Conservation (phyloP, 1,139 yeast genomes). For the Yamadazyma dendronema region DNA sequence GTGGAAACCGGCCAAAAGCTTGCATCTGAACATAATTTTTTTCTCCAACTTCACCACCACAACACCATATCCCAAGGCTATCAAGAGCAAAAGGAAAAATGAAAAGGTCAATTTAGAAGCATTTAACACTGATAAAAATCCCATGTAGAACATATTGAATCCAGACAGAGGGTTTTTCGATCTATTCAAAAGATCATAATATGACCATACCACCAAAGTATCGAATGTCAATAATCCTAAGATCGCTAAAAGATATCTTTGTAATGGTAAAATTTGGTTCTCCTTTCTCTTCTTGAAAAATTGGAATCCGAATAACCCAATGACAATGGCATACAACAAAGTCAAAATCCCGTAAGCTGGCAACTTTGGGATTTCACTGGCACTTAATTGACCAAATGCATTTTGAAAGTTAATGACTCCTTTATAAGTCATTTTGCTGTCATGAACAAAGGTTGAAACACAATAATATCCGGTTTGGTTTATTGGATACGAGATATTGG, state of each 20-base stretch:
- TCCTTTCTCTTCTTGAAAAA: constrained; percentile 74
- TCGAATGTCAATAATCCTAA: constrained; percentile 81
- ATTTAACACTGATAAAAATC: constrained; percentile 73
- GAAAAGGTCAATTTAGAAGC: constrained; percentile 84
- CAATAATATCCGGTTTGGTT: constrained; percentile 87
- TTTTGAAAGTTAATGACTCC: constrained; percentile 80
- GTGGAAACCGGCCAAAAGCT: constrained; percentile 71
- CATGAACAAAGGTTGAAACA: constrained; percentile 63
- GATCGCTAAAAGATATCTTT: constrained; percentile 84
- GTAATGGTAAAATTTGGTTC: constrained; percentile 85
- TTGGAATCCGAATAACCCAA: constrained; percentile 81
- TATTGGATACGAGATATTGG: constrained; percentile 62
- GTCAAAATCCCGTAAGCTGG: constrained; percentile 88
- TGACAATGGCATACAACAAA: constrained; percentile 74
- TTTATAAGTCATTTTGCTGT: constrained; percentile 44
- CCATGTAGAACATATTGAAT: constrained; percentile 67
- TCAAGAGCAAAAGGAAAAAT: constrained; percentile 80
- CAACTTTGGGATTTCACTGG: constrained; percentile 86
- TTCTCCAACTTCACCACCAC: constrained; percentile 82
- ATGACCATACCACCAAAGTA: constrained; percentile 87
- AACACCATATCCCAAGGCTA: constrained; percentile 91
- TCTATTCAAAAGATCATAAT: constrained; percentile 77
- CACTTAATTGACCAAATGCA: constrained; percentile 86
- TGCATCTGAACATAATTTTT: constrained; percentile 74
- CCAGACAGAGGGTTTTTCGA: constrained; percentile 56